Evolutionary conservation across 768 basidiomycete species (phyloP).

Genomic region (Auricularia heimuer): DNA sequence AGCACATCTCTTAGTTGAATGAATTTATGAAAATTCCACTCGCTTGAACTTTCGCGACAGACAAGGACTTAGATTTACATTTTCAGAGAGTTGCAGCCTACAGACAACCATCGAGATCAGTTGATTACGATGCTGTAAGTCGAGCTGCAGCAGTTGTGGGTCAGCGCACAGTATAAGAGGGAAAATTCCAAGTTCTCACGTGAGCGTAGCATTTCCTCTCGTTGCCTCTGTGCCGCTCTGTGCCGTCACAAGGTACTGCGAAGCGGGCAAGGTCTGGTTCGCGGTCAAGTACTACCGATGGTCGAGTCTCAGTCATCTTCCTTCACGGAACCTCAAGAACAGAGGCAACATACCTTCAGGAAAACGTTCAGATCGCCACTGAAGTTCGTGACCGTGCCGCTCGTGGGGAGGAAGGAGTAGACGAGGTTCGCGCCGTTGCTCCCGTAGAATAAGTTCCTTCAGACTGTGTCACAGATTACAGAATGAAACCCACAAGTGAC

Average conservation of each 20-base stretch:
- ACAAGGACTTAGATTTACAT: too few species aligned
- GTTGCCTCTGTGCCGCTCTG: slow-evolving; percentile 60
- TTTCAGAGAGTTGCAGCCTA: too few species aligned
- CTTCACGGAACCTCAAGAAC: not conserved
- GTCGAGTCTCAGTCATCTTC: not conserved
- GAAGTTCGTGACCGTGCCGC: slow-evolving; percentile 36
- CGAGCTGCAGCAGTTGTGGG: slow-evolving; percentile 22
- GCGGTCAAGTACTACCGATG: slow-evolving; percentile 38
- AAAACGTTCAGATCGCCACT: slow-evolving; percentile 44
- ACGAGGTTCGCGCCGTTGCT: slow-evolving; percentile 41
- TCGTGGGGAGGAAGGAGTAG: slow-evolving; percentile 26
- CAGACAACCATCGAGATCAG: slow-evolving; percentile 15
- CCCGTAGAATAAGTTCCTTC: slow-evolving; percentile 46
- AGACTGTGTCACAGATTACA: too few species aligned
- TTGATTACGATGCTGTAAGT: slow-evolving; percentile 38
- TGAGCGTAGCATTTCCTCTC: slow-evolving; percentile 7
- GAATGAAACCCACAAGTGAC: not conserved
- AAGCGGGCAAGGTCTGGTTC: slow-evolving; percentile 33
- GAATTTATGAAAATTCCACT: too few species aligned
- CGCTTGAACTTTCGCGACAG: too few species aligned
- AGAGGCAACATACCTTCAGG: slow-evolving; percentile 29
- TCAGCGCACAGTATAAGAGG: not conserved
- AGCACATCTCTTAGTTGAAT: too few species aligned
- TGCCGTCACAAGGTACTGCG: slow-evolving; percentile 47
- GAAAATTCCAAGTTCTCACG: not conserved